Conservation (phyloP, 768 basidiomycete genomes). For the Suillus bovinus region DNA sequence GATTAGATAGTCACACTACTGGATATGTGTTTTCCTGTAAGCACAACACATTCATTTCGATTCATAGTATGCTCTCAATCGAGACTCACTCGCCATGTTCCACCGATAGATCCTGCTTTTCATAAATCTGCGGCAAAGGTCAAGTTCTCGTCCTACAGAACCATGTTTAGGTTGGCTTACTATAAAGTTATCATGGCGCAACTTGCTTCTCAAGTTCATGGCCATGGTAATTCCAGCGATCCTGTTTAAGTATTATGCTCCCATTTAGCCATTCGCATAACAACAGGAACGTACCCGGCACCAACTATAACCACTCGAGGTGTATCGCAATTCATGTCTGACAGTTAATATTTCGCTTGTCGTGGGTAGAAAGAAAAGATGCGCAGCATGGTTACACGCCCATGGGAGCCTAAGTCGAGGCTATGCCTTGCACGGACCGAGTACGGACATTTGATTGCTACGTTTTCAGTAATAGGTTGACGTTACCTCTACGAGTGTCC, state of each 20-base stretch:
- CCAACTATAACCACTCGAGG: conserved; percentile 50
- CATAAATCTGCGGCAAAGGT: conserved; percentile 45
- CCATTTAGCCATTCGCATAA: not conserved
- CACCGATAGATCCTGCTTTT: conserved; percentile 48
- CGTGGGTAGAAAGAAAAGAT: not conserved
- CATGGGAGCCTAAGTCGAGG: not conserved
- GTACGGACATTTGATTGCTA: no score
- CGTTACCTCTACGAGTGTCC: no score
- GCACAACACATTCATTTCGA: not conserved
- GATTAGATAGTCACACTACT: conserved; percentile 25
- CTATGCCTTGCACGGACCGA: not conserved
- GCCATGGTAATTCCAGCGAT: conserved; percentile 50
- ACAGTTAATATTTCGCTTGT: not conserved
- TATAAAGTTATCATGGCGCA: conserved; percentile 48
- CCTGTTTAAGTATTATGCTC: conserved; percentile 24
- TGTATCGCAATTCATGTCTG: conserved; percentile 13
- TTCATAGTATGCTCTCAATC: conserved; percentile 27
- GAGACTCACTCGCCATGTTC: conserved; percentile 58
- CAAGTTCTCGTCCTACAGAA: not conserved
- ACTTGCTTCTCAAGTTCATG: conserved; percentile 44
- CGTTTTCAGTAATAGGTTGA: no score
- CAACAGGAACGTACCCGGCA: conserved; percentile 40
- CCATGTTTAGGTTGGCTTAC: conserved; percentile 30
- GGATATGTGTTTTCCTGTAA: conserved; percentile 56
- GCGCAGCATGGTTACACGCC: not conserved